phyloP scores from a whole-genome alignment of 2,329 filamentous ascomycete genomes.

The Claviceps sorghi region DNA sequence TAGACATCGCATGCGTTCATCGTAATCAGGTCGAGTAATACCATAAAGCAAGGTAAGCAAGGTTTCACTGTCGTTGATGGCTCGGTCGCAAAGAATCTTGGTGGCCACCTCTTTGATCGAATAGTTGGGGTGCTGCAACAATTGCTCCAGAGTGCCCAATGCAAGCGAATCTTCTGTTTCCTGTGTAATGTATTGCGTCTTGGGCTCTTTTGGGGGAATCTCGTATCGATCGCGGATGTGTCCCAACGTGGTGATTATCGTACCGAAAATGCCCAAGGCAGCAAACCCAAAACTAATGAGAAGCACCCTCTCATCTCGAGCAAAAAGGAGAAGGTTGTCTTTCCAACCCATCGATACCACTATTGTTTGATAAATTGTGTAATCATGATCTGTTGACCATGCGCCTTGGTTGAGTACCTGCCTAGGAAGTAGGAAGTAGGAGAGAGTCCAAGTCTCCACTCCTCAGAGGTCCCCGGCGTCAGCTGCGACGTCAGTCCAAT shows the following conservation, averaged over 20 bases:
- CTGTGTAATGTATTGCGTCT: conserved; percentile 60
- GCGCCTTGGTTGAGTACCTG: background rate
- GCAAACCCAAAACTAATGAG: conserved; percentile 40
- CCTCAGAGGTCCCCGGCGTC: too few relatives aligned
- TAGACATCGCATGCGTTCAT: conserved; percentile 41
- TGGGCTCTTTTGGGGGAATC: conserved; percentile 48
- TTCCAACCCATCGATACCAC: conserved; percentile 24
- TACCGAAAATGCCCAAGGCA: conserved; percentile 41
- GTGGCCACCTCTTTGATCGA: conserved; percentile 55
- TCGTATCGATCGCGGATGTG: conserved; percentile 49
- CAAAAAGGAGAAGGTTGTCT: conserved; percentile 15
- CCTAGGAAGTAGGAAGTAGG: too few relatives aligned
- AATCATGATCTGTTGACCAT: conserved; percentile 4
- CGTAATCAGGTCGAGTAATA: conserved; percentile 44
- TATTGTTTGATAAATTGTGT: conserved; percentile 7
- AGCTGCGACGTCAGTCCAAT: conserved; percentile 1
- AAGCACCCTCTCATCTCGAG: conserved; percentile 38
- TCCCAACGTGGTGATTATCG: conserved; percentile 43
- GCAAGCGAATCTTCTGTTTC: conserved; percentile 60
- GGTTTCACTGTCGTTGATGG: conserved; percentile 41
- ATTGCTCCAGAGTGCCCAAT: conserved; percentile 48
- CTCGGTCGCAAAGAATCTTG: conserved; percentile 41
- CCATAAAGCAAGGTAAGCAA: conserved; percentile 39
- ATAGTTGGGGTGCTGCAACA: conserved; percentile 57
- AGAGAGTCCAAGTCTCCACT: too few relatives aligned